Evolutionary conservation across 768 basidiomycete species (phyloP).

Genomic region (Favolaschia claudopus): DNA sequence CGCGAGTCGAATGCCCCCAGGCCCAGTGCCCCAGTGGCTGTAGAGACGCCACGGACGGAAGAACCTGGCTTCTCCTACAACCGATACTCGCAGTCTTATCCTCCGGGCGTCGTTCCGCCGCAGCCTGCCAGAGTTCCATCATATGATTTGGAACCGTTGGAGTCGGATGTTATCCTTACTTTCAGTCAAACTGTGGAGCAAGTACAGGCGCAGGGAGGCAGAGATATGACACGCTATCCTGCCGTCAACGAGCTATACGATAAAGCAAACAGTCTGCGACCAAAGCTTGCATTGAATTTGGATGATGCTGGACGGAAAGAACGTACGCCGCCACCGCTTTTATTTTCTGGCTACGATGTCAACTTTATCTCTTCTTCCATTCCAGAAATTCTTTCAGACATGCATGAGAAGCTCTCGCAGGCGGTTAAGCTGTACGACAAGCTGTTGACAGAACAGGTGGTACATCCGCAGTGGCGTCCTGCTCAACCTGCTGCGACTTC

Average conservation of each 20-base stretch:
- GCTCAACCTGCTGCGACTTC: constrained; percentile 38
- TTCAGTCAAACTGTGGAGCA: constrained; percentile 93
- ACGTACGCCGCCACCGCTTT: constrained; percentile 54
- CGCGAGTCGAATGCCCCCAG: constrained; percentile 82
- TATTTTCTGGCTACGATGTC: background rate
- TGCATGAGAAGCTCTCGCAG: constrained; percentile 93
- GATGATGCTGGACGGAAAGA: constrained; percentile 90
- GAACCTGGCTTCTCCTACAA: constrained; percentile 44
- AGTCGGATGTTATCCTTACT: constrained; percentile 86
- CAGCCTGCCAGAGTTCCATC: constrained; percentile 66
- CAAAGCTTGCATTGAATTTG: constrained; percentile 82
- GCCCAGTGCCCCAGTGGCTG: constrained; percentile 77
- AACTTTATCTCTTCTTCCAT: background rate
- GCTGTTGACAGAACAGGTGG: constrained; percentile 83
- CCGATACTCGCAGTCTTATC: constrained; percentile 56
- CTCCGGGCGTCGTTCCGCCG: constrained; percentile 42
- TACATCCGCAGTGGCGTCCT: constrained; percentile 71
- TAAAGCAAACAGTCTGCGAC: constrained; percentile 78
- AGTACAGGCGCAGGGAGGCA: constrained; percentile 77
- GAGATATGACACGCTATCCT: constrained; percentile 82
- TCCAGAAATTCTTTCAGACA: constrained; percentile 86
- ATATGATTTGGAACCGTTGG: constrained; percentile 83
- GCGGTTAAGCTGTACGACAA: constrained; percentile 93
- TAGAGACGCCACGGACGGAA: constrained; percentile 60
- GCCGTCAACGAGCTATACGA: constrained; percentile 87